Percentiles rank a stretch among this genome's conserved stretches.
These are phyloP conservation scores for Ganoderma boninense DNA, from an alignment of 1,284 basidiomycete species.

Conservation along the genomic window DNA sequence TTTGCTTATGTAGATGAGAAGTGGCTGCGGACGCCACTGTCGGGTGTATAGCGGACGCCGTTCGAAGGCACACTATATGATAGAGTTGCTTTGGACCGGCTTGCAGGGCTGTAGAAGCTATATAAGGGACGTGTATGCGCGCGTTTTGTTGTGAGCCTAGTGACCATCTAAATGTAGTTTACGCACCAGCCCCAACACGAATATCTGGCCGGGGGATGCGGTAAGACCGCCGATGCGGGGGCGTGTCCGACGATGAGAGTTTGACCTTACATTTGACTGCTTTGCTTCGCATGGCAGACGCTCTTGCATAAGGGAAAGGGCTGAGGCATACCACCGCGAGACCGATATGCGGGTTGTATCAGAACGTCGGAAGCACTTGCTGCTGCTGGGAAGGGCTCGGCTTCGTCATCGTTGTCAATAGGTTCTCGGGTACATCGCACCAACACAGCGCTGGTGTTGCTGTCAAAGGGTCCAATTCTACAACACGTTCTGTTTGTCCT, in stretches of 20 bases:
- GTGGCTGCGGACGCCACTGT: not conserved
- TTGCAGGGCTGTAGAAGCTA: not conserved
- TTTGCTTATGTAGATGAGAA: constrained; percentile 60
- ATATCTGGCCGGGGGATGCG: not conserved
- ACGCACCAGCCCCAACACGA: not conserved
- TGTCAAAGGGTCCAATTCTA: not conserved
- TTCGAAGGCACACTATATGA: not conserved
- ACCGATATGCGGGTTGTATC: not conserved
- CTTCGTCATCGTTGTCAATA: not conserved
- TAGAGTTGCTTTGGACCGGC: not conserved
- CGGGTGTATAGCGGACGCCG: not conserved
- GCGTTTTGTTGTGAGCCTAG: constrained; percentile 1
- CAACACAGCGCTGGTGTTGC: constrained; percentile 2
- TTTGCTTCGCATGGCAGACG: not conserved
- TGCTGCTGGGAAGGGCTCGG: not conserved
- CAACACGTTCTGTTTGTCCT: not conserved
- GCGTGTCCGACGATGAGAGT: not conserved
- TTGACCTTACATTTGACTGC: not conserved
- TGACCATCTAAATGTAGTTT: constrained; percentile 11
- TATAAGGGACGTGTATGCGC: not conserved
- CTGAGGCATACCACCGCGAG: not conserved
- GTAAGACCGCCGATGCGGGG: not conserved
- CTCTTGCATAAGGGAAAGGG: not conserved
- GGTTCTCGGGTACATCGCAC: not conserved
- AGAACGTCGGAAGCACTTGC: not conserved